These are phyloP conservation scores for Pistacia atlantica DNA, from an alignment of 345 rosid species.

Conservation along the genomic window DNA sequence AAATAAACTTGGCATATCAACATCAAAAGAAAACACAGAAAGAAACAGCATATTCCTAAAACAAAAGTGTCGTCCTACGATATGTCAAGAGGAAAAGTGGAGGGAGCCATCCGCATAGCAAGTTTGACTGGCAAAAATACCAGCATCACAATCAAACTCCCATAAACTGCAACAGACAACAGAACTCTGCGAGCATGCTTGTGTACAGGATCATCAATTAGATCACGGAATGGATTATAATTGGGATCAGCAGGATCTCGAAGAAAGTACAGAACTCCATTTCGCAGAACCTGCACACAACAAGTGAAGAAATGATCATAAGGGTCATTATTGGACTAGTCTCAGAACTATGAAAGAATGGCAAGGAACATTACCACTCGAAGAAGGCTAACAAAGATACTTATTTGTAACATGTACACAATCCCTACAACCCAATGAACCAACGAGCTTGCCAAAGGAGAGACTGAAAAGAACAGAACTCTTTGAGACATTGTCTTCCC, in stretches of 20 bases:
- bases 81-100: conserved; percentile 91
- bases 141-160: conserved; percentile 96
- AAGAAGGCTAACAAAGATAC: conserved; percentile 98
- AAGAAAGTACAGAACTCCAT: conserved; percentile 88
- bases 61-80: conserved; percentile 55
- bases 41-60: neutral
- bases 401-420: conserved; percentile 93
- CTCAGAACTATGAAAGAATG: neutral
- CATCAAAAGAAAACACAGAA: conserved; percentile 1
- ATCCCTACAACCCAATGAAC: conserved; percentile 98
- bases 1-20: conserved; percentile 14
- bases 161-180: conserved; percentile 94
- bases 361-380: conserved; percentile 73
- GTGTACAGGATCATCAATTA: conserved; percentile 97
- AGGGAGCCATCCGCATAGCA: conserved; percentile 88
- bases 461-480: conserved; percentile 73
- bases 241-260: conserved; percentile 99
- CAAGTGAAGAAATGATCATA: conserved; percentile 19
- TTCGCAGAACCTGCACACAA: conserved; percentile 78
- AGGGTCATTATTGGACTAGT: neutral
- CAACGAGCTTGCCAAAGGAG: conserved; percentile 95
- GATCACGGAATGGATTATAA: conserved; percentile 97
- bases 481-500: conserved; percentile 93
- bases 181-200: conserved; percentile 95
- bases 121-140: conserved; percentile 97